Evolutionary conservation across 2,329 filamentous ascomycete species (phyloP), one percentile per base, ranked within the genome.

Genomic region (Apiospora marii): DNA sequence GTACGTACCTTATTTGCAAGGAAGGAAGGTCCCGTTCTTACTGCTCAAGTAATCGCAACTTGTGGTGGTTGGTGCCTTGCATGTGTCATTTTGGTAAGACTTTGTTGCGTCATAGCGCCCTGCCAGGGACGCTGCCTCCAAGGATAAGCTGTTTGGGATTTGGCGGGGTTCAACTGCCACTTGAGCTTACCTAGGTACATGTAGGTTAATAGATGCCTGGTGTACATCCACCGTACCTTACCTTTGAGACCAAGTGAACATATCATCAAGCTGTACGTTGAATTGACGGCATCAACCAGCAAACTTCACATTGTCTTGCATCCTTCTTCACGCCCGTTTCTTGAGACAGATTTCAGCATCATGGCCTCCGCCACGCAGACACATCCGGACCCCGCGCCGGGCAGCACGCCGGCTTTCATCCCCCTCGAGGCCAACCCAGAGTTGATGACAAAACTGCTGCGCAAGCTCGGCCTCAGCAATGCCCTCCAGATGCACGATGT

Each of bases 401-500:
- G 78, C 71, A 72, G 77, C 8, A 80, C 82, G 0, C 83, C 83
- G 10, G 84, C 88, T 78, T 91, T 91, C 83, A 86, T 91, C 77
- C 88, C 88, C 30, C 87, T 90, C 80, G 90, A 92, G 79, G 90
- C 90, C 77, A 98, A 98, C 85, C 95, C 96, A 0, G 91, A 94
- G 83, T 91, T 98, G 44, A 96, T 98, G 92, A 95, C 92, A 71
- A 85, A 87, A 61, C 92, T 98, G 48, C 89, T 97, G 68, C 93
- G 93, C 85, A 91, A 91, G 77, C 93, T 98, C 37, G 96, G 96
- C 75, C 90, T 98, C 72, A 93, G 93, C n/a, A 80, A 84, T n/a
- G 86, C 88, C 37, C 88, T 98, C 67, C 87, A 90, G 78, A 92
- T 98, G 84, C 92, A 97, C 86, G 96, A 98, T 83, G 94, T 98